Evolutionary conservation across 2,329 filamentous ascomycete species (phyloP), one percentile per base, ranked within the genome.

Genomic region (Colletotrichum abscissum): DNA sequence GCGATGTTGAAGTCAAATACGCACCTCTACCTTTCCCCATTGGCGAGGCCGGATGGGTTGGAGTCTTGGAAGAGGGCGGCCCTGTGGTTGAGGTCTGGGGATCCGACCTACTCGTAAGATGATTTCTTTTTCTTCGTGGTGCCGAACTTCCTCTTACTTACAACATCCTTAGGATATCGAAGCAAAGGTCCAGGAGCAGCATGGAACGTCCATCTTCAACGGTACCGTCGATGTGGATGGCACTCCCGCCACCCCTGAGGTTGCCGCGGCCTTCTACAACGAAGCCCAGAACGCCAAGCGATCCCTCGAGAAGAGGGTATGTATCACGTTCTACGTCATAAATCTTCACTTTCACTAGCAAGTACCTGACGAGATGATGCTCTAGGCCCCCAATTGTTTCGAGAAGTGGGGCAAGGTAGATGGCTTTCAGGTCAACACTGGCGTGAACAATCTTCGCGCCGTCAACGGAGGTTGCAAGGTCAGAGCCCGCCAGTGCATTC

Each of bases 51-150:
- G 65, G 65, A 24, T 67, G 65, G 65, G 26, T 33, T 33, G 65
- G 56, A 12, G 60, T n/a, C 24, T 26, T 62, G 22, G 59, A 55
- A 8, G 54, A 38, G 9, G 64, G 65, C 9, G 65, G 65, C 14
- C 65, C 56, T 8, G 56, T 54, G 38, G 38, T 67, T 7, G 42
- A 67, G 38, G 42, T 54, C 56, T 67, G 65, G 65, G 56, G 65
- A 14, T 35, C 26, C 2, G 65, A 60, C 26, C 49, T 67, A 26
- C 56, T 60, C 14, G 65, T 62, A 22, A 9, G 14, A 9, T 5
- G 4, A 4, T 24, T n/a, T 22, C n/a, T 54, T 24, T 1, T 52
- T 11, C 11, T 4, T 24, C 46, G 8, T 11, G 8, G 8, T 2
- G n/a, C 19, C n/a, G 1, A 24, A 11, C n/a, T n/a, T 9, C 22